These are phyloP conservation scores for Colletotrichum trifolii DNA, from an alignment of 2,329 filamentous ascomycete genomes.

Conservation along the genomic window DNA sequence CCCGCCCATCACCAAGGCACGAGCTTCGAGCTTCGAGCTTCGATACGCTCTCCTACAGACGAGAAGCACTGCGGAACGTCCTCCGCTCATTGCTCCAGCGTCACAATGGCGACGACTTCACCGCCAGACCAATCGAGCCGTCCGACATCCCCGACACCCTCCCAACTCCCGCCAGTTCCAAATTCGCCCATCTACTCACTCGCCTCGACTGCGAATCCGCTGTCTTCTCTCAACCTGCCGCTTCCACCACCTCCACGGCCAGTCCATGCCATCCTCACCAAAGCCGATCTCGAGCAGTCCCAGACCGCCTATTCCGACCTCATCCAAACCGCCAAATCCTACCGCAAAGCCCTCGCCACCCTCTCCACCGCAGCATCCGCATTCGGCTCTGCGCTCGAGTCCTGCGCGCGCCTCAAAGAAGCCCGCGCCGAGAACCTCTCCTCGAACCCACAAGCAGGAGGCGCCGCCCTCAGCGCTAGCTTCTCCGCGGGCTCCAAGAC, in stretches of 20 bases:
- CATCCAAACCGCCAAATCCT: constrained; percentile 70
- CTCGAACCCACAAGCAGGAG: constrained; percentile 44
- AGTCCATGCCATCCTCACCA: constrained; percentile 69
- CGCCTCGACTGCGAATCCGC: constrained; percentile 70
- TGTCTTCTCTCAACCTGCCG: constrained; percentile 69
- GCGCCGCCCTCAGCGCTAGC: constrained; percentile 54
- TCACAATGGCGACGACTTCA: constrained; percentile 46
- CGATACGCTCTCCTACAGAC: too few species aligned
- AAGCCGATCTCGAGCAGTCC: constrained; percentile 71
- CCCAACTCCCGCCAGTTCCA: constrained; percentile 70
- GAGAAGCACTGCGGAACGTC: too few species aligned
- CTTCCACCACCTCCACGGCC: constrained; percentile 69
- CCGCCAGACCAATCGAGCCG: constrained; percentile 45
- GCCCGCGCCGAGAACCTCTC: constrained; percentile 68
- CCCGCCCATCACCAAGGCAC: background rate
- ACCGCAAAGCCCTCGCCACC: constrained; percentile 70
- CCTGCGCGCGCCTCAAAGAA: constrained; percentile 76
- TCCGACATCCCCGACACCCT: constrained; percentile 55
- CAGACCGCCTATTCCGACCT: constrained; percentile 73
- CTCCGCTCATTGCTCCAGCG: background rate
- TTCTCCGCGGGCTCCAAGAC: constrained; percentile 56
- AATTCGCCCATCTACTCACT: constrained; percentile 72
- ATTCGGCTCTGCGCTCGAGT: constrained; percentile 73
- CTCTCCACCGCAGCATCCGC: constrained; percentile 70
- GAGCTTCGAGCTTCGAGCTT: background rate